phyloP scores from a whole-genome alignment of 495 filamentous ascomycete genomes.

The Hypoxylon fragiforme region DNA sequence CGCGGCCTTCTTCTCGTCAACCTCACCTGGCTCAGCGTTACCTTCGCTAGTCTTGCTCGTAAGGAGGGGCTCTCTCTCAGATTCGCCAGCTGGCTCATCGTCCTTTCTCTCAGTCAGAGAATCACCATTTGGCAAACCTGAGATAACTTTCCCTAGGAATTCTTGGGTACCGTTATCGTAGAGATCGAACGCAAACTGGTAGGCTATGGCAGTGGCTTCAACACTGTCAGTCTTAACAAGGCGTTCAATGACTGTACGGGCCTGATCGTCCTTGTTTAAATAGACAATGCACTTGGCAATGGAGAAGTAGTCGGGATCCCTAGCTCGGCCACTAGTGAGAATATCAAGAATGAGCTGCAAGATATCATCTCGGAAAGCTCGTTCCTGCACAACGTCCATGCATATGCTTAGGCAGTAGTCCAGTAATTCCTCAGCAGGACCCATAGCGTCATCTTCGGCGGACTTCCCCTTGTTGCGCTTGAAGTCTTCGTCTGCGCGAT shows the following conservation, averaged over 20 bases:
- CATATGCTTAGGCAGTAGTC: slow-evolving; percentile 95
- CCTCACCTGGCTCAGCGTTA: slow-evolving; percentile 39
- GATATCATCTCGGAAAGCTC: slow-evolving; percentile 77
- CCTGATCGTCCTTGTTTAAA: slow-evolving; percentile 87
- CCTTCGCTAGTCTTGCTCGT: slow-evolving; percentile 37
- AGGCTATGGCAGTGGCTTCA: slow-evolving; percentile 79
- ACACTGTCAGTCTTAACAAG: slow-evolving; percentile 78
- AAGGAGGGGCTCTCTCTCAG: slow-evolving; percentile 52
- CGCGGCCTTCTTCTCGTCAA: slow-evolving; percentile 54
- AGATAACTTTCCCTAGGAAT: slow-evolving; percentile 87
- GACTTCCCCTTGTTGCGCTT: slow-evolving; percentile 63
- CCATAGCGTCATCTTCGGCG: slow-evolving; percentile 48
- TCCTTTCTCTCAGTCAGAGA: slow-evolving; percentile 53
- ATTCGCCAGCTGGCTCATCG: slow-evolving; percentile 53
- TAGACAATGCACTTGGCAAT: slow-evolving; percentile 99
- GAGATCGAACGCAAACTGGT: slow-evolving; percentile 97
- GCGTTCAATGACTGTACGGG: slow-evolving; percentile 81
- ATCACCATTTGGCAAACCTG: slow-evolving; percentile 69
- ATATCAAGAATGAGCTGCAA: slow-evolving; percentile 84
- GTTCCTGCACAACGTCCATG: slow-evolving; percentile 97
- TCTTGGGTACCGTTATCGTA: slow-evolving; percentile 98
- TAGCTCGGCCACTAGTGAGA: slow-evolving; percentile 56
- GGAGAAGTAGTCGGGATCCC: slow-evolving; percentile 92
- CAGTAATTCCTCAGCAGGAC: slow-evolving; percentile 86
- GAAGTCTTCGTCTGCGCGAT: slow-evolving; percentile 76